Evolutionary conservation across 2,329 filamentous ascomycete species (phyloP).

Genomic region (Furcasterigmium furcatum): DNA sequence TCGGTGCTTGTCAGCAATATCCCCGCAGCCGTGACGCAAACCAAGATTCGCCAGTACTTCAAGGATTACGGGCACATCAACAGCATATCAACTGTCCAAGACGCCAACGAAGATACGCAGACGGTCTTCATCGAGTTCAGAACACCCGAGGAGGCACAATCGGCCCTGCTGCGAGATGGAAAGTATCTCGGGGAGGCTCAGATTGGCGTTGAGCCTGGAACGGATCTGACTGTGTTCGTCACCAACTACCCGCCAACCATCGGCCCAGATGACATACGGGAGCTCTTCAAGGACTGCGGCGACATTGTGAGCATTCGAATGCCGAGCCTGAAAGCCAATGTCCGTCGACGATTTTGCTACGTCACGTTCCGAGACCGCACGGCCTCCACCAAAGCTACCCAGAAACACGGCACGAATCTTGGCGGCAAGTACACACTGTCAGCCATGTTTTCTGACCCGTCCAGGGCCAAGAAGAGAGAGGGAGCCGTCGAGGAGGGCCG

Average conservation of each 20-base stretch:
- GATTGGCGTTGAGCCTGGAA: constrained; percentile 72
- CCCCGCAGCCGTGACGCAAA: constrained; percentile 65
- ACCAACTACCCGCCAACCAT: constrained; percentile 83
- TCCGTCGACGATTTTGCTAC: constrained; percentile 91
- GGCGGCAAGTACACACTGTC: constrained; percentile 67
- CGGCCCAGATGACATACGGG: constrained; percentile 66
- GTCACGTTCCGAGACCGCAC: constrained; percentile 74
- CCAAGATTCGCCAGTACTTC: constrained; percentile 83
- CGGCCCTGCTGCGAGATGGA: constrained; percentile 76
- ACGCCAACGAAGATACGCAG: constrained; percentile 56
- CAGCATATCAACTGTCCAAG: constrained; percentile 65
- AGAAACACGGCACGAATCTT: constrained; percentile 68
- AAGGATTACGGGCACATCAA: constrained; percentile 85
- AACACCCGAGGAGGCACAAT: constrained; percentile 72
- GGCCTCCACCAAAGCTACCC: constrained; percentile 68
- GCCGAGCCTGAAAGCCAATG: constrained; percentile 87
- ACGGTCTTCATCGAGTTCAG: constrained; percentile 85
- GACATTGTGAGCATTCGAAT: constrained; percentile 83
- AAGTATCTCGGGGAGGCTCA: constrained; percentile 73
- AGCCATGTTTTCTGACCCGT: constrained; percentile 82
- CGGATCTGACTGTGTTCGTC: constrained; percentile 80
- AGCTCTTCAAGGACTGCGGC: constrained; percentile 71
- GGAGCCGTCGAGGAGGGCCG: constrained; percentile 83
- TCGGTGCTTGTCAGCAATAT: constrained; percentile 79
- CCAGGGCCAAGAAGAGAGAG: constrained; percentile 71